A percentile compares a stretch with the other conserved stretches of the same genome.
Conservation (phyloP, 2,329 filamentous ascomycete genomes). For the Phyllosticta citribraziliensis region DNA sequence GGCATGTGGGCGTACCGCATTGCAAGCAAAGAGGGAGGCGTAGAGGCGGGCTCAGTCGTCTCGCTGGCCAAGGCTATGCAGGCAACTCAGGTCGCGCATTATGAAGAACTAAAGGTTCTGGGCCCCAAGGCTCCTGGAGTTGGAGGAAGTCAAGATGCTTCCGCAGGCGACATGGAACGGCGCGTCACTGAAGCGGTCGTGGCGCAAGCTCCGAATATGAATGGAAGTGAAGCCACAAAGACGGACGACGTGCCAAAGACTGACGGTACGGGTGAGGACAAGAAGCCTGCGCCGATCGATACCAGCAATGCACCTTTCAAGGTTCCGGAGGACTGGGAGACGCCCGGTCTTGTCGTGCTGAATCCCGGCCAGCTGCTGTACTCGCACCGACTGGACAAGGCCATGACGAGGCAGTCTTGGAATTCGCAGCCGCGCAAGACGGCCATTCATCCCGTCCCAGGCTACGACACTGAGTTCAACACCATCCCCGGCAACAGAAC, state of each 20-base stretch:
- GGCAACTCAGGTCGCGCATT: background rate
- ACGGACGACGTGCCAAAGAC: background rate
- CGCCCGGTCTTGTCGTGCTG: conserved; percentile 59
- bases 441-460: conserved; percentile 22
- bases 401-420: conserved; percentile 52
- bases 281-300: conserved; percentile 10
- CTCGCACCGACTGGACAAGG: conserved; percentile 53
- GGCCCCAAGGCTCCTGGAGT: background rate
- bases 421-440: conserved; percentile 51
- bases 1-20: conserved; percentile 65
- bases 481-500: conserved; percentile 50
- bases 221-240: conserved; percentile 3
- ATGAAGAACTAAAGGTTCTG: background rate
- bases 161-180: background rate
- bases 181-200: background rate
- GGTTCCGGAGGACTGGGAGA: conserved; percentile 9
- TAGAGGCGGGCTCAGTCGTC: conserved; percentile 61
- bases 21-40: conserved; percentile 51
- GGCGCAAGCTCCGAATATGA: background rate
- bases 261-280: background rate
- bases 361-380: conserved; percentile 72
- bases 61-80: conserved; percentile 46
- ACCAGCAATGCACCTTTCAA: background rate
- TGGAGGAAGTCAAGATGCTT: background rate
- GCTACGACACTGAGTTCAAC: conserved; percentile 44